These are phyloP conservation scores for Arabidopsis hybrid DNA, from an alignment of 441 rosid genomes.

Conservation along the genomic window DNA sequence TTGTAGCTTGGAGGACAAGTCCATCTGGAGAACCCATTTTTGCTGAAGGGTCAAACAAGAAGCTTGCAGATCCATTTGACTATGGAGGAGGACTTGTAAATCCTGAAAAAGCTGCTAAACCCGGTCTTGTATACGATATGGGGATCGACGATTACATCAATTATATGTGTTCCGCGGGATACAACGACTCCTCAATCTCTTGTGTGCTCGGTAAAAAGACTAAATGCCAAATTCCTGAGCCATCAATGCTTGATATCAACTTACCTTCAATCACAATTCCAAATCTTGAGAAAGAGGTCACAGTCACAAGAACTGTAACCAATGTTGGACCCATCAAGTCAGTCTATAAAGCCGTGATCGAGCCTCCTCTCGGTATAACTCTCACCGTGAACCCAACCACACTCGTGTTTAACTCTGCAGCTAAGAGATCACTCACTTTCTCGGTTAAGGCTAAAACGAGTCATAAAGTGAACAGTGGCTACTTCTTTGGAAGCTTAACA, in stretches of 20 bases:
- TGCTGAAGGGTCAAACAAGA: constrained; percentile 52
- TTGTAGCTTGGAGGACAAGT: constrained; percentile 55
- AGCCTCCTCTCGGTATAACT: constrained; percentile 38
- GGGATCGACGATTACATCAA: constrained; percentile 23
- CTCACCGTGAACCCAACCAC: constrained; percentile 37
- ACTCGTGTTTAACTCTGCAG: constrained; percentile 28
- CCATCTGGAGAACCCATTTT: constrained; percentile 51
- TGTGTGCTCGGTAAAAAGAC: constrained; percentile 27
- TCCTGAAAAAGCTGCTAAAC: constrained; percentile 56
- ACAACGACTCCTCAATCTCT: constrained; percentile 44
- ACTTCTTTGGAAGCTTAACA: constrained; percentile 41
- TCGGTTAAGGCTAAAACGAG: constrained; percentile 31
- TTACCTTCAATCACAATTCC: constrained; percentile 63
- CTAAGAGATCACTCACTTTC: constrained; percentile 24
- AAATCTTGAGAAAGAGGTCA: constrained; percentile 35
- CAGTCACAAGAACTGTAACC: constrained; percentile 46
- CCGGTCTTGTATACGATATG: too few relatives aligned
- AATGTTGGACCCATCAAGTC: constrained; percentile 48
- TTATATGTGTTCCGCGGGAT: constrained; percentile 56
- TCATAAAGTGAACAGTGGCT: constrained; percentile 29
- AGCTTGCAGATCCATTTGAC: constrained; percentile 63
- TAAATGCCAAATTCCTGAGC: constrained; percentile 43
- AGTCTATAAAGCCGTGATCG: constrained; percentile 32
- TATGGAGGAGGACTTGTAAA: constrained; percentile 67
- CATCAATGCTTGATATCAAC: constrained; percentile 52